phyloP scores from a whole-genome alignment of 2,329 filamentous ascomycete species.

The Periglandula ipomoeae region DNA sequence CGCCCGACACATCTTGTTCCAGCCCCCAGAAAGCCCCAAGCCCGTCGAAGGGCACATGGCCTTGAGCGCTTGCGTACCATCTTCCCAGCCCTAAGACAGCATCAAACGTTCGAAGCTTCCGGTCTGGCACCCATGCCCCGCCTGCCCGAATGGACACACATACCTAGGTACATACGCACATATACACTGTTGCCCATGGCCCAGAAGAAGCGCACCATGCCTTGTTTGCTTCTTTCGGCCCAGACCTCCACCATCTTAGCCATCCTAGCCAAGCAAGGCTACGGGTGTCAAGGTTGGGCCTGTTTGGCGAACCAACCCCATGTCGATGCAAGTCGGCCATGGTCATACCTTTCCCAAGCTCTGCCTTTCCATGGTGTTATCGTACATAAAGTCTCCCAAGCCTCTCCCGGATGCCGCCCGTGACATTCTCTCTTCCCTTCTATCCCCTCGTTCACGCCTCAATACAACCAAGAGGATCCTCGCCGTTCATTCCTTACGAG shows the following conservation, averaged over 20 bases:
- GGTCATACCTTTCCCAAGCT: background rate
- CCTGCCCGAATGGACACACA: no score
- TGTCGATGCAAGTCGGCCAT: background rate
- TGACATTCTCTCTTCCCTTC: background rate
- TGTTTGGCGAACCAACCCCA: background rate
- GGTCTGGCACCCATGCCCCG: no score
- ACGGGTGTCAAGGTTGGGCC: background rate
- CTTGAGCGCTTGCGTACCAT: background rate
- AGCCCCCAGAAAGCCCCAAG: background rate
- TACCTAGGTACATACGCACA: no score
- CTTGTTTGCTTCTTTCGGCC: background rate
- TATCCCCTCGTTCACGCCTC: background rate
- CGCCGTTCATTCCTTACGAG: background rate
- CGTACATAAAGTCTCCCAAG: background rate
- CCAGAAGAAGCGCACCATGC: background rate
- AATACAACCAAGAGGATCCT: background rate
- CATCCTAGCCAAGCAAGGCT: conserved; percentile 1
- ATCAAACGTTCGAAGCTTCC: no score
- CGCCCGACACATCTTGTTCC: background rate
- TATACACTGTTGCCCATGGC: no score
- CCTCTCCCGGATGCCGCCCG: background rate
- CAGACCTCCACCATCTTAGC: background rate
- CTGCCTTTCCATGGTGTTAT: background rate
- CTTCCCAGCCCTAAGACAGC: background rate
- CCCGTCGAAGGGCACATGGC: background rate